A percentile compares a stretch with the other conserved stretches of the same genome.
phyloP scores from a whole-genome alignment of 1,139 yeast genomes.

The Yamadazyma atlantica region DNA sequence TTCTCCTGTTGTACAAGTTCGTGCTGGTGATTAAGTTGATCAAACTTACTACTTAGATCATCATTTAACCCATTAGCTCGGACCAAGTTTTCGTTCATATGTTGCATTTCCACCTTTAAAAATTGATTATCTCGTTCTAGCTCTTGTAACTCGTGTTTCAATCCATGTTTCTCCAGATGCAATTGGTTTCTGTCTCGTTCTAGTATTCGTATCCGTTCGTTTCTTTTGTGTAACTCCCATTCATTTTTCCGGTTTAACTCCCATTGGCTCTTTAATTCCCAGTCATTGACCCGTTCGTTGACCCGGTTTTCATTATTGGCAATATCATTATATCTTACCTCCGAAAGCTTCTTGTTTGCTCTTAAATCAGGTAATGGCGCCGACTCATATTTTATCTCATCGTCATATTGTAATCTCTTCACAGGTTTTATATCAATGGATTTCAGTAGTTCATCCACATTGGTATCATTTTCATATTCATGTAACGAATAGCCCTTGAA shows the following conservation, averaged over 20 bases:
- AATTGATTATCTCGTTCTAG: neutral
- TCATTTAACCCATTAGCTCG: neutral
- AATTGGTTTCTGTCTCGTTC: neutral
- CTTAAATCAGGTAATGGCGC: neutral
- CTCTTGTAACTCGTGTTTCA: neutral
- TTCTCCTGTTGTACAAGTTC: neutral
- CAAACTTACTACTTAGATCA: neutral
- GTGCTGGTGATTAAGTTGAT: constrained; percentile 1
- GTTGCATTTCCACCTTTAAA: neutral
- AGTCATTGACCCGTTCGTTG: neutral
- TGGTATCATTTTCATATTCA: constrained; percentile 10
- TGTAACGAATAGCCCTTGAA: constrained; percentile 13
- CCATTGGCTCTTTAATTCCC: too few relatives aligned
- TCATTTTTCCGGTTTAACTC: too few relatives aligned
- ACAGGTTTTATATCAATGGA: constrained; percentile 4
- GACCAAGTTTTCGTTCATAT: neutral
- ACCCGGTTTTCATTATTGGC: too few relatives aligned
- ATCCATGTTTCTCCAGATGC: neutral
- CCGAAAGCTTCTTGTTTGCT: neutral
- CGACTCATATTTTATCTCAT: neutral
- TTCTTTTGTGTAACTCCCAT: neutral
- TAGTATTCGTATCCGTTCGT: neutral
- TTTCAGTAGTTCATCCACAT: constrained; percentile 7
- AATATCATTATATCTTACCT: too few relatives aligned
- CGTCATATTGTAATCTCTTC: neutral